Conservation (phyloP, 495 filamentous ascomycete genomes). For the Parathielavia hyrcaniae region DNA sequence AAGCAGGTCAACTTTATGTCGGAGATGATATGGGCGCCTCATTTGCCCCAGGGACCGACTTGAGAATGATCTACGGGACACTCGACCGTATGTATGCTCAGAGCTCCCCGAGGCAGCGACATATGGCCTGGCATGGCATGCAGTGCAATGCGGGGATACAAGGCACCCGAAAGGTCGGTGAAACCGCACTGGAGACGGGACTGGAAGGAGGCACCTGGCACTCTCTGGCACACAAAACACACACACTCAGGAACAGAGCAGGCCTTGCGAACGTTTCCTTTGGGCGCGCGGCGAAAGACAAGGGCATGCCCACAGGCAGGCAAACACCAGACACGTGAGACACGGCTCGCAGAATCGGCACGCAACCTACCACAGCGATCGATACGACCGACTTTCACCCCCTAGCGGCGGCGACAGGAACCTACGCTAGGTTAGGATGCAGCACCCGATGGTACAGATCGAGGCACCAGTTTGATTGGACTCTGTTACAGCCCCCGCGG, state of each 20-base stretch:
- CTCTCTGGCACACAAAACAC: background rate
- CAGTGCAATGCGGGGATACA: background rate
- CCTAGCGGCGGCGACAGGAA: background rate
- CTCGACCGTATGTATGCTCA: background rate
- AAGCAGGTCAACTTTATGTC: background rate
- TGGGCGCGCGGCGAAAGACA: too few relatives aligned
- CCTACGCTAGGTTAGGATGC: background rate
- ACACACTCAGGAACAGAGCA: background rate
- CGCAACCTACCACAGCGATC: background rate
- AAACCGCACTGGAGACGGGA: background rate
- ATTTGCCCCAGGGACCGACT: background rate
- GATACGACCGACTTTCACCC: background rate
- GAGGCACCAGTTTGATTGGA: background rate
- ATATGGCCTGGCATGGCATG: slow-evolving; percentile 10
- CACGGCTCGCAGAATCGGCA: too few relatives aligned
- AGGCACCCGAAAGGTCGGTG: background rate
- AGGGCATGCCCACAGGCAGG: too few relatives aligned
- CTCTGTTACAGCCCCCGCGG: slow-evolving; percentile 4
- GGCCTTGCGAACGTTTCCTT: too few relatives aligned
- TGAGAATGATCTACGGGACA: background rate
- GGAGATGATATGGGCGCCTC: background rate
- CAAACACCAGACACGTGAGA: background rate
- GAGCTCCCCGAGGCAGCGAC: too few relatives aligned
- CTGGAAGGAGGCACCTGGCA: too few relatives aligned
- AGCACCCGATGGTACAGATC: slow-evolving; percentile 7